Evolutionary conservation across 23 red algal genomes (phyloP).

Genomic region (Gracilaria gracilis): DNA sequence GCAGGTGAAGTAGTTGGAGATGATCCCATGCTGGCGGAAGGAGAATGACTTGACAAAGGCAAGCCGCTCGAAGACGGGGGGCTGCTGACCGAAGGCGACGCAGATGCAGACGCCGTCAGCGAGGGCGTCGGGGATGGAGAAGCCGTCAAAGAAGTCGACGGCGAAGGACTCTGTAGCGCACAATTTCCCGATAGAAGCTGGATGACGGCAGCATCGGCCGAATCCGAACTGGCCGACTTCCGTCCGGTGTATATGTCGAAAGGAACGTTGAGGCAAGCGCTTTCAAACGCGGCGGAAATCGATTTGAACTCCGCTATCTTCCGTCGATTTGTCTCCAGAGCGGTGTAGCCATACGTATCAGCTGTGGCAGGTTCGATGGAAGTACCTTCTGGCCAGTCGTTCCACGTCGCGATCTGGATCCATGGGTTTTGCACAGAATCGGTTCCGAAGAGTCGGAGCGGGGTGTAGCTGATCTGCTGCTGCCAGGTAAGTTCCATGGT

Average conservation of each 20-base stretch:
- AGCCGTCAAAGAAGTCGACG: neutral
- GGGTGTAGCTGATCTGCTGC: constrained; percentile 49
- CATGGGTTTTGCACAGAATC: constrained; percentile 54
- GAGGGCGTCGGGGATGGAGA: neutral
- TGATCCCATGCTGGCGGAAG: neutral
- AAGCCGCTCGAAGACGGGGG: neutral
- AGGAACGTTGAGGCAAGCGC: constrained; percentile 7
- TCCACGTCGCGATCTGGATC: constrained; percentile 68
- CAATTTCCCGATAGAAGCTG: constrained; percentile 40
- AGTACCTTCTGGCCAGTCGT: constrained; percentile 64
- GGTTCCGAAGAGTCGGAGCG: constrained; percentile 6
- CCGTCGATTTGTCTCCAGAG: constrained; percentile 34
- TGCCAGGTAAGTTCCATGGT: constrained; percentile 55
- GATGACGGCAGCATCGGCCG: constrained; percentile 8
- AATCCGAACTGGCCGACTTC: neutral
- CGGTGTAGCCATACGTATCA: constrained; percentile 37
- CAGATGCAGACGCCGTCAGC: neutral
- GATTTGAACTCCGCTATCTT: constrained; percentile 56
- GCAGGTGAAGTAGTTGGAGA: neutral
- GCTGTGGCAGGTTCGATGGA: constrained; percentile 44
- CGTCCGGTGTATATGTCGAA: constrained; percentile 11
- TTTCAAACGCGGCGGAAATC: neutral
- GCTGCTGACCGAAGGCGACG: neutral
- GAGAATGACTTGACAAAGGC: neutral
- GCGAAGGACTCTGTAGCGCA: neutral